These are phyloP conservation scores for Andrographis paniculata DNA, from an alignment of 305 asterid species.

Conservation along the genomic window DNA sequence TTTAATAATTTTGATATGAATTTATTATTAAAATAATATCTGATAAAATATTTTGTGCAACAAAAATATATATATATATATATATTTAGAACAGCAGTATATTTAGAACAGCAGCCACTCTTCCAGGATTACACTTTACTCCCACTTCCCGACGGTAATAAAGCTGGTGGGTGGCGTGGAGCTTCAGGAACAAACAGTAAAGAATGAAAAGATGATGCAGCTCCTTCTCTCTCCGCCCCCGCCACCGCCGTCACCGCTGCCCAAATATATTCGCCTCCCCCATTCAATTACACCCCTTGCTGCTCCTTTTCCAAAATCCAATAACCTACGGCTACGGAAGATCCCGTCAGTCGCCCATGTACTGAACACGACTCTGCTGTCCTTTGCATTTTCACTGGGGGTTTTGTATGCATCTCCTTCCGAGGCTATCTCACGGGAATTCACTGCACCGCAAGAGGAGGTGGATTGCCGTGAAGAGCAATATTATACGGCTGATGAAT, in stretches of 20 bases:
- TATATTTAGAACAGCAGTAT: too few relatives aligned
- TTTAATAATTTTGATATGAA: too few relatives aligned
- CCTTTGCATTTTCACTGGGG: slow-evolving; percentile 54
- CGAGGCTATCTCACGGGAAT: slow-evolving; percentile 28
- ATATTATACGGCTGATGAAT: slow-evolving; percentile 21
- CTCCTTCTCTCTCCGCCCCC: neutral
- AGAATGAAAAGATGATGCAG: neutral
- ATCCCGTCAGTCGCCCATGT: slow-evolving; percentile 22
- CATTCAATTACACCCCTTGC: neutral
- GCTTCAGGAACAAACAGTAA: too few relatives aligned
- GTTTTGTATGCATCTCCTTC: slow-evolving; percentile 46
- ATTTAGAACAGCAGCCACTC: too few relatives aligned
- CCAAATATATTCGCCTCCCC: too few relatives aligned
- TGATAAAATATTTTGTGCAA: too few relatives aligned
- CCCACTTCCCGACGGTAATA: too few relatives aligned
- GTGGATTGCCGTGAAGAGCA: slow-evolving; percentile 44
- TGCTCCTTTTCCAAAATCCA: slow-evolving; percentile 6
- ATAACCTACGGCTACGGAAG: slow-evolving; percentile 5
- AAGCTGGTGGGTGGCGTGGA: too few relatives aligned
- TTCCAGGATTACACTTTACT: too few relatives aligned
- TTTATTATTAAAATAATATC: too few relatives aligned
- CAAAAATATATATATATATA: too few relatives aligned
- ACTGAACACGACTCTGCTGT: slow-evolving; percentile 37
- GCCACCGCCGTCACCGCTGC: neutral
- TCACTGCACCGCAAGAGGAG: slow-evolving; percentile 20